Percentiles rank a stretch among this genome's conserved stretches.
phyloP scores from a whole-genome alignment of 768 basidiomycete species.

The Clathrus columnatus region DNA sequence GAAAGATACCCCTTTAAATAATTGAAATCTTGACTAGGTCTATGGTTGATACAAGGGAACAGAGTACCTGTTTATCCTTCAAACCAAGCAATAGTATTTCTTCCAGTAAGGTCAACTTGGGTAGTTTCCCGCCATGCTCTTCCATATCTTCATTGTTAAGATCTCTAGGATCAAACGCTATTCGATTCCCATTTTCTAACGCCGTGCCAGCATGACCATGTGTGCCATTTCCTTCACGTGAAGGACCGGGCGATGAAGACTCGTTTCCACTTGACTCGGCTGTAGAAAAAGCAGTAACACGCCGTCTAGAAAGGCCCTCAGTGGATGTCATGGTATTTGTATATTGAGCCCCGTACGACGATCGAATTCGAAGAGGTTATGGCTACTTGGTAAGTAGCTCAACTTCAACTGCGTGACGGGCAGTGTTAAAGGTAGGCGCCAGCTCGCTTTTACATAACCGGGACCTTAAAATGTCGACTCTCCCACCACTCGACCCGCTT shows the following conservation, averaged over 20 bases:
- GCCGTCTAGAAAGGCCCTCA: constrained; percentile 6
- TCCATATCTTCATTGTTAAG: constrained; percentile 60
- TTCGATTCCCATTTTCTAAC: constrained; percentile 76
- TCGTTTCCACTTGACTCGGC: background rate
- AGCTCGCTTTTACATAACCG: background rate
- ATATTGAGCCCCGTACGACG: background rate
- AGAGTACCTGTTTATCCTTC: constrained; percentile 87
- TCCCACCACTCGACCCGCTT: constrained; percentile 61
- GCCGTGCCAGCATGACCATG: constrained; percentile 63
- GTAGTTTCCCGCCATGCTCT: constrained; percentile 49
- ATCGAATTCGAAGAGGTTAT: too few relatives aligned
- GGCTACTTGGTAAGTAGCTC: too few relatives aligned
- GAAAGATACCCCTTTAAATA: constrained; percentile 75
- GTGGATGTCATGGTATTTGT: constrained; percentile 4
- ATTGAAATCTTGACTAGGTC: background rate
- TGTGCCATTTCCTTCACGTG: background rate
- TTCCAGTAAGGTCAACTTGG: constrained; percentile 90
- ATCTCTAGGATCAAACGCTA: constrained; percentile 93
- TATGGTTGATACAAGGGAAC: background rate
- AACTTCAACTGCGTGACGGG: background rate
- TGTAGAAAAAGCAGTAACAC: background rate
- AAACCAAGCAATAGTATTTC: constrained; percentile 89
- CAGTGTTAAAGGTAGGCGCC: background rate
- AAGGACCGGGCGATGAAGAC: background rate
- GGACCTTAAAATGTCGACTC: constrained; percentile 18